These are phyloP conservation scores for Lentinula novae-zelandiae DNA, from an alignment of 1,284 basidiomycete species.

Conservation along the genomic window DNA sequence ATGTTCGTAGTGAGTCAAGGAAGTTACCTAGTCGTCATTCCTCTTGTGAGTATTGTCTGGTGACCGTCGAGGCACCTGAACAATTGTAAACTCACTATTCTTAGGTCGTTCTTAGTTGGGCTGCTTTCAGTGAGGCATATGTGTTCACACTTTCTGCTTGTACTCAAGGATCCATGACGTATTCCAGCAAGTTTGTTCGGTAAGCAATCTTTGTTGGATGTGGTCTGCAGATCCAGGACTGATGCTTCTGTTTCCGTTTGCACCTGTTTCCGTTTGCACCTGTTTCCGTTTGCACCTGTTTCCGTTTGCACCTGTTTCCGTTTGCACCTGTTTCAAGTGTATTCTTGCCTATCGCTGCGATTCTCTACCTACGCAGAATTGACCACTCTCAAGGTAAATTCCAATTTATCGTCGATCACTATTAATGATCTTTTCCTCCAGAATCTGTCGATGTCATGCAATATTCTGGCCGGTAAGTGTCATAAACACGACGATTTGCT, in stretches of 20 bases:
- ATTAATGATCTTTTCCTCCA: not conserved
- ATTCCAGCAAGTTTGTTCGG: not conserved
- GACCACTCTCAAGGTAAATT: slow-evolving; percentile 13
- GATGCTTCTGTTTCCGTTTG: not conserved
- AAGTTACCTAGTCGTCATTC: not conserved
- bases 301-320: not conserved
- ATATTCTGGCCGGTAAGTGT: slow-evolving; percentile 10
- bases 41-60: not conserved
- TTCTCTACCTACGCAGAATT: slow-evolving; percentile 15
- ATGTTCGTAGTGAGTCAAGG: slow-evolving; percentile 9
- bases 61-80: not conserved
- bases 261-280: not conserved
- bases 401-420: not conserved
- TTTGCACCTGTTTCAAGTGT: not conserved
- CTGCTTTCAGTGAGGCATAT: slow-evolving; percentile 7
- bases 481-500: not conserved
- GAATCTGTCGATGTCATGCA: slow-evolving; percentile 18
- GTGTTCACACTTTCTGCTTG: not conserved
- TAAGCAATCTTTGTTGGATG: not conserved
- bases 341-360: slow-evolving; percentile 1
- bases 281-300: not conserved
- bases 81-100: not conserved
- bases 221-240: not conserved
- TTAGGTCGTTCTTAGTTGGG: slow-evolving; percentile 3
- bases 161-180: not conserved